Percentiles rank a stretch among this genome's conserved stretches.
Conservation (phyloP, 352 stramenopile genomes). For the Phytopythium delawarense region DNA sequence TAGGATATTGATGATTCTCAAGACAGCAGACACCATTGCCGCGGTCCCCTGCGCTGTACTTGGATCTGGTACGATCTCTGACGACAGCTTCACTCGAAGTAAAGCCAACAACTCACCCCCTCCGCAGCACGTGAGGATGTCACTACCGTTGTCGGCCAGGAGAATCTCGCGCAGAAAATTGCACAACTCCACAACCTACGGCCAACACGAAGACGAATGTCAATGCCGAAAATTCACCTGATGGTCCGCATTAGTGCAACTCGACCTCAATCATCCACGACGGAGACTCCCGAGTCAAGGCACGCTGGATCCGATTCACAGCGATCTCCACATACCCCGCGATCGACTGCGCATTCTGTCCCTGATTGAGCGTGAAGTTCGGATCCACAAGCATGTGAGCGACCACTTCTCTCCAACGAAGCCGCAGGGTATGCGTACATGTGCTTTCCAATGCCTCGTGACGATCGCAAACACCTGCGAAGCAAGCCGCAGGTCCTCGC, state of each 20-base stretch:
- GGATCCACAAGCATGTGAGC: neutral
- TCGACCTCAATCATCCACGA: slow-evolving; percentile 18
- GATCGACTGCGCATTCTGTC: slow-evolving; percentile 24
- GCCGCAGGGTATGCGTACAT: slow-evolving; percentile 12
- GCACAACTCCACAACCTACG: slow-evolving; percentile 29
- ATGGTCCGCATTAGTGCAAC: neutral
- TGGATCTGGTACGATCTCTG: neutral
- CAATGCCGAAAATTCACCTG: neutral
- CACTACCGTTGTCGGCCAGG: slow-evolving; percentile 34
- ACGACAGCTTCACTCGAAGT: slow-evolving; percentile 11
- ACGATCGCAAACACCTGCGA: slow-evolving; percentile 60
- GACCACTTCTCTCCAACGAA: neutral
- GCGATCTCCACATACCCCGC: slow-evolving; percentile 62
- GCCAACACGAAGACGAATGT: neutral
- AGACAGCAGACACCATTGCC: neutral
- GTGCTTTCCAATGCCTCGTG: slow-evolving; percentile 38
- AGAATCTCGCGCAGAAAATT: slow-evolving; percentile 66
- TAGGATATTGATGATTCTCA: neutral
- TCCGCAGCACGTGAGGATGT: slow-evolving; percentile 46
- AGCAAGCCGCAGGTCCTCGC: slow-evolving; percentile 35
- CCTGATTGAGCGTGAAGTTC: neutral
- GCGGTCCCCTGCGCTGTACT: neutral
- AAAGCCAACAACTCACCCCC: slow-evolving; percentile 33
- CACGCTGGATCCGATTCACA: slow-evolving; percentile 34
- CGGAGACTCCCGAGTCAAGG: slow-evolving; percentile 12